Percentiles rank a stretch among this genome's conserved stretches.
Conservation (phyloP, 371 early-diverging fungal species). For the Vittaforma corneae region DNA sequence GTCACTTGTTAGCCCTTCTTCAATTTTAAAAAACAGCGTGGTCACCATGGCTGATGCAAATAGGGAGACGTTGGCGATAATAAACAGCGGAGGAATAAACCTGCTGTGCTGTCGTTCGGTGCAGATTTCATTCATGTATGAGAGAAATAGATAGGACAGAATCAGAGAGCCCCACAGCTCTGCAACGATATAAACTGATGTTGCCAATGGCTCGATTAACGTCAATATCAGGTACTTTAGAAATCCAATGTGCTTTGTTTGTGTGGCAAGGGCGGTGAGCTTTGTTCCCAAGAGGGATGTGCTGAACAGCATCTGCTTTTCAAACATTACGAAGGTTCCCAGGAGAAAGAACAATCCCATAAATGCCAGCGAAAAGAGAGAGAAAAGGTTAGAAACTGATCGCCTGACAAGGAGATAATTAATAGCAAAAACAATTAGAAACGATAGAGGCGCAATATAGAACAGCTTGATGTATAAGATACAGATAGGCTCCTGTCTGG, state of each 20-base stretch:
- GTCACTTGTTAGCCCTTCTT: constrained; percentile 19
- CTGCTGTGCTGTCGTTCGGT: constrained; percentile 55
- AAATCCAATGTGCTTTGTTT: constrained; percentile 31
- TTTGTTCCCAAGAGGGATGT: constrained; percentile 36
- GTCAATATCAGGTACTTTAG: constrained; percentile 50
- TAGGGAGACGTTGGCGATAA: constrained; percentile 54
- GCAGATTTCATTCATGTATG: constrained; percentile 57
- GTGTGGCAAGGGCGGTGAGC: constrained; percentile 14
- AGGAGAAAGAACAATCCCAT: constrained; percentile 49
- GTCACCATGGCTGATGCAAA: constrained; percentile 46
- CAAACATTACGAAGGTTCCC: constrained; percentile 47
- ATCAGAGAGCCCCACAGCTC: constrained; percentile 59
- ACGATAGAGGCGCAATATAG: constrained; percentile 50
- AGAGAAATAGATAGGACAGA: constrained; percentile 57
- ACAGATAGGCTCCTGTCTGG: constrained; percentile 55
- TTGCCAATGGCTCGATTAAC: constrained; percentile 55
- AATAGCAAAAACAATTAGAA: constrained; percentile 48
- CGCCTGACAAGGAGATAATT: constrained; percentile 45
- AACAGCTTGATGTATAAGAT: constrained; percentile 57
- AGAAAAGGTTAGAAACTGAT: constrained; percentile 50
- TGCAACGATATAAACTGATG: constrained; percentile 54
- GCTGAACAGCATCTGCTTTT: constrained; percentile 49
- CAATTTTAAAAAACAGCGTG: constrained; percentile 22
- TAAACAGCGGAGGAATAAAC: constrained; percentile 57
- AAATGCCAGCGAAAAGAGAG: constrained; percentile 43